Percentiles rank a stretch among this genome's conserved stretches.
Conservation (phyloP, 805 yeast genomes). For the Clavispora fructus region DNA sequence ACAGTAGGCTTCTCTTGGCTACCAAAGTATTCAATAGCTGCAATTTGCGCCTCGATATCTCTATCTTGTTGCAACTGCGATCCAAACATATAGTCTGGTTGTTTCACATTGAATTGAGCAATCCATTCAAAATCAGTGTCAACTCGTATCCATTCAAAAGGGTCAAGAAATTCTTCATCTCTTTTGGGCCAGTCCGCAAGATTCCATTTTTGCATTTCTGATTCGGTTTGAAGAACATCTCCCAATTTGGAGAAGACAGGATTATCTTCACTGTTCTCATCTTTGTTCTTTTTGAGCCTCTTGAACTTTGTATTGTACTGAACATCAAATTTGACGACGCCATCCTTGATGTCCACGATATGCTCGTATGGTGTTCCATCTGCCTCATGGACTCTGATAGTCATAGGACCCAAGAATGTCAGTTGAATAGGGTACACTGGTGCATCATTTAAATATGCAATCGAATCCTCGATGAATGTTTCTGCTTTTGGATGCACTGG, state of each 20-base stretch:
- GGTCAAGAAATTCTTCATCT: slow-evolving; percentile 75
- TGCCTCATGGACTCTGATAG: slow-evolving; percentile 93
- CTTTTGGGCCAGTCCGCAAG: slow-evolving; percentile 64
- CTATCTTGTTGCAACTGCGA: slow-evolving; percentile 92
- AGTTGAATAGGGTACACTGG: slow-evolving; percentile 35
- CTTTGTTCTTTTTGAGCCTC: slow-evolving; percentile 61
- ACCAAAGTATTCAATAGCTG: slow-evolving; percentile 72
- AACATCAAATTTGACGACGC: slow-evolving; percentile 80
- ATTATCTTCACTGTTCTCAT: slow-evolving; percentile 30
- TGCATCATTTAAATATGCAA: slow-evolving; percentile 38
- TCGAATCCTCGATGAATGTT: slow-evolving; percentile 44
- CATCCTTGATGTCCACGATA: slow-evolving; percentile 84
- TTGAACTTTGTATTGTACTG: slow-evolving; percentile 93
- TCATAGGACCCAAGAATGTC: slow-evolving; percentile 91
- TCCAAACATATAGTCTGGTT: slow-evolving; percentile 92
- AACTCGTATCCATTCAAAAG: slow-evolving; percentile 96
- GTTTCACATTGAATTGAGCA: slow-evolving; percentile 71
- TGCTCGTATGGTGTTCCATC: slow-evolving; percentile 99
- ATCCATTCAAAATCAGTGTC: slow-evolving; percentile 99
- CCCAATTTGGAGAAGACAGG: slow-evolving; percentile 59
- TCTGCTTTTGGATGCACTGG: slow-evolving; percentile 30
- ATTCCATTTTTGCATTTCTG: slow-evolving; percentile 67
- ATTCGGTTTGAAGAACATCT: slow-evolving; percentile 58
- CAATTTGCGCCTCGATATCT: slow-evolving; percentile 93
- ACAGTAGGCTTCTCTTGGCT: slow-evolving; percentile 50